Percentiles rank a stretch among this genome's conserved stretches.
These are phyloP conservation scores for Globisporangium iwayamae DNA, from an alignment of 352 stramenopile genomes.

Conservation along the genomic window DNA sequence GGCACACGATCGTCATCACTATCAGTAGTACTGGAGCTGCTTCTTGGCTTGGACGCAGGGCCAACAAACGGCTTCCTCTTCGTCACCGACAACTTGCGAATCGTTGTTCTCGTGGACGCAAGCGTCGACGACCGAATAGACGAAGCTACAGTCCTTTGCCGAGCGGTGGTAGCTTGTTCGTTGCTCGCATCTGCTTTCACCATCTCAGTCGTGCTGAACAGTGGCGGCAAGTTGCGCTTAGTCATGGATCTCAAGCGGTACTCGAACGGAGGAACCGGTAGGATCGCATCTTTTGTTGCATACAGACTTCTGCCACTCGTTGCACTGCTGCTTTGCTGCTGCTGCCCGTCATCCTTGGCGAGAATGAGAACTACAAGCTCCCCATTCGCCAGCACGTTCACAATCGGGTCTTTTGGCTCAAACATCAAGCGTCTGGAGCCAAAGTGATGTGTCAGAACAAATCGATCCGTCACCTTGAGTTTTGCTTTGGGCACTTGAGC, in stretches of 20 bases:
- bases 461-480: slow-evolving; percentile 34
- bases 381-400: slow-evolving; percentile 28
- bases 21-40: not conserved
- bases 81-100: slow-evolving; percentile 2
- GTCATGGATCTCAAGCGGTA: slow-evolving; percentile 19
- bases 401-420: slow-evolving; percentile 19
- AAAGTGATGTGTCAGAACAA: slow-evolving; percentile 36
- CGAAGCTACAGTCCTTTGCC: not conserved
- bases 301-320: not conserved
- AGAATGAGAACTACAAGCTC: slow-evolving; percentile 40
- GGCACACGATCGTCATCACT: too few relatives aligned
- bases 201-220: slow-evolving; percentile 16
- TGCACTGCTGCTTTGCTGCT: not conserved
- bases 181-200: not conserved
- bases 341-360: not conserved
- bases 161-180: not conserved
- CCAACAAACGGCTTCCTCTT: not conserved
- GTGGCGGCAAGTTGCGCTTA: slow-evolving; percentile 16
- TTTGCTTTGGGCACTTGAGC: slow-evolving; percentile 13
- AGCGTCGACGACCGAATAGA: not conserved
- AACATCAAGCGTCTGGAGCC: slow-evolving; percentile 26
- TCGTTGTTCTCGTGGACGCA: not conserved
- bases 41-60: not conserved
- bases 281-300: not conserved
- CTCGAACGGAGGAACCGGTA: slow-evolving; percentile 10